Percentiles rank a stretch among this genome's conserved stretches.
phyloP scores from a whole-genome alignment of 1,284 basidiomycete species.

The Chiua sp. region DNA sequence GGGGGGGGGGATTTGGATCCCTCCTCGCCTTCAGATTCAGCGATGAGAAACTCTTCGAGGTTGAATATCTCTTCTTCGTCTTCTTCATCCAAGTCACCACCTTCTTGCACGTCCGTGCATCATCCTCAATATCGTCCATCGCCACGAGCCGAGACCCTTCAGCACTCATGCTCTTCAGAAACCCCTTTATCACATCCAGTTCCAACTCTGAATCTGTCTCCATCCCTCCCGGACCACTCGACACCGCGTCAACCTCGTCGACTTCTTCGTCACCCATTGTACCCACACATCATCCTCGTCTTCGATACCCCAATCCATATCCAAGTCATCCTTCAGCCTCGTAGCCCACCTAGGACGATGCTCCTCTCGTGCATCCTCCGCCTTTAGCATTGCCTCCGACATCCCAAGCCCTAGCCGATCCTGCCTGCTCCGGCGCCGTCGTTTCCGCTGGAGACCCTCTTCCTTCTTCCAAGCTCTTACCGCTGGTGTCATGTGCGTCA shows the following conservation, averaged over 20 bases:
- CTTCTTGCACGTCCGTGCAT: conserved; percentile 46
- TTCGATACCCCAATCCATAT: conserved; percentile 73
- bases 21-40: conserved; percentile 32
- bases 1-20: conserved; percentile 33
- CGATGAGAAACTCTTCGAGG: conserved; percentile 30
- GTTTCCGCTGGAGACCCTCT: conserved; percentile 32
- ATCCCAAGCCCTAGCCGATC: conserved; percentile 47
- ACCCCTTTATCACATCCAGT: conserved; percentile 56
- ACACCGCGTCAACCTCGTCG: conserved; percentile 40
- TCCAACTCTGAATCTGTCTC: conserved; percentile 61
- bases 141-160: conserved; percentile 57
- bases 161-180: conserved; percentile 56
- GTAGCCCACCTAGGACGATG: conserved; percentile 52
- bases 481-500: not conserved
- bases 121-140: conserved; percentile 71
- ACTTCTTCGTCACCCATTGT: conserved; percentile 33
- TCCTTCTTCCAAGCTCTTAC: conserved; percentile 29
- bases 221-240: conserved; percentile 55
- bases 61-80: conserved; percentile 20
- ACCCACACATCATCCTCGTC: conserved; percentile 37
- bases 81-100: no score
- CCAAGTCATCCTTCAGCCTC: conserved; percentile 68
- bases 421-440: conserved; percentile 24
- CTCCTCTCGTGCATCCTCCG: conserved; percentile 32
- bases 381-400: conserved; percentile 57